These are phyloP conservation scores for Fabrea salina DNA, from an alignment of 169 alveolate genomes.

Conservation along the genomic window DNA sequence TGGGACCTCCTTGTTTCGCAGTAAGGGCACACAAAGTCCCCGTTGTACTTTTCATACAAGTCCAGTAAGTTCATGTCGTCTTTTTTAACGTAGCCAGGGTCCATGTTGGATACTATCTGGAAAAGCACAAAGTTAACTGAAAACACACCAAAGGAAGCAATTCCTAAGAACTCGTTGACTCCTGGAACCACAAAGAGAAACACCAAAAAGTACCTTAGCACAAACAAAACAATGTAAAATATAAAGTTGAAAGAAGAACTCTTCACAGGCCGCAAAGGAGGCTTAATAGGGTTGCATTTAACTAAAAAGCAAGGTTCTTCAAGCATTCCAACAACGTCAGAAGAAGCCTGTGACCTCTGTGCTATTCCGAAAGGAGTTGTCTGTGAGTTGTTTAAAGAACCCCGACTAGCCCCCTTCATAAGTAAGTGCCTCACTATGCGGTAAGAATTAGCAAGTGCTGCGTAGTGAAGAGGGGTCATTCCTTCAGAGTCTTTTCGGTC, in stretches of 20 bases:
- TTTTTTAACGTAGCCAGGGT: conserved; percentile 28
- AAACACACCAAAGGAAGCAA: background rate
- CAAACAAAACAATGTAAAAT: background rate
- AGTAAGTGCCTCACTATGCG: conserved; percentile 65
- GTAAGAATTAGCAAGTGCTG: conserved; percentile 34
- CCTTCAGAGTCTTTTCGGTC: conserved; percentile 55
- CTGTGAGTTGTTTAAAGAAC: conserved; percentile 36
- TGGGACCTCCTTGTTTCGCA: conserved; percentile 24
- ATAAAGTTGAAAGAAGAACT: background rate
- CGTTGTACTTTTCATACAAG: conserved; percentile 25
- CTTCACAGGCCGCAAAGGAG: conserved; percentile 19
- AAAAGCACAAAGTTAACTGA: background rate
- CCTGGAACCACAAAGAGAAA: conserved; percentile 19
- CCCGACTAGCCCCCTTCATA: conserved; percentile 64
- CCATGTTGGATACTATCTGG: background rate
- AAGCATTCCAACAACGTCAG: conserved; percentile 20
- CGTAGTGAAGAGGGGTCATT: conserved; percentile 62
- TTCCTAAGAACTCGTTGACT: background rate
- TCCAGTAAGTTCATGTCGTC: background rate
- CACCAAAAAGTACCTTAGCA: conserved; percentile 7
- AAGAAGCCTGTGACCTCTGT: background rate
- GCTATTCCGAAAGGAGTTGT: conserved; percentile 55
- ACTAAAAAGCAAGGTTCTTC: background rate
- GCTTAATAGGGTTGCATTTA: background rate
- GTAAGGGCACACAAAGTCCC: conserved; percentile 32